Evolutionary conservation across 2,329 filamentous ascomycete genomes (phyloP).

Genomic region (Colletotrichum musicola): DNA sequence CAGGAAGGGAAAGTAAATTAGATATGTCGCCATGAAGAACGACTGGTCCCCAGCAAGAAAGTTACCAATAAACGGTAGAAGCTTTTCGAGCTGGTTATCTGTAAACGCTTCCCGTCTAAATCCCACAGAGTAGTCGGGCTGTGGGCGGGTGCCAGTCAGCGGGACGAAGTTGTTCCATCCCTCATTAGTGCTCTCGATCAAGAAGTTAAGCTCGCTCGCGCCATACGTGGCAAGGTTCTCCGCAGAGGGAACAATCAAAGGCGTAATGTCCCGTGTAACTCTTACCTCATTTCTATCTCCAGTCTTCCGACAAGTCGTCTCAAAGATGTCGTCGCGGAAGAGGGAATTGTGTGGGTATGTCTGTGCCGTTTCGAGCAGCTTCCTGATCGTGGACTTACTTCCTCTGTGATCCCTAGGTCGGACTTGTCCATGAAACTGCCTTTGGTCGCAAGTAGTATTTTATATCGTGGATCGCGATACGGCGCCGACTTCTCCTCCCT

Average conservation of each 20-base stretch:
- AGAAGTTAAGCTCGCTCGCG: conserved; percentile 46
- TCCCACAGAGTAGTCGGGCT: conserved; percentile 59
- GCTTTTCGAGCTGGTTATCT: conserved; percentile 54
- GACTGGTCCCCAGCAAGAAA: conserved; percentile 49
- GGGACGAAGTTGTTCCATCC: conserved; percentile 56
- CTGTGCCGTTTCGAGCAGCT: conserved; percentile 49
- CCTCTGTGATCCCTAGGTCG: conserved; percentile 45
- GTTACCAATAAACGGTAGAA: conserved; percentile 53
- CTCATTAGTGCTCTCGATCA: conserved; percentile 56
- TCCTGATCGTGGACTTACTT: conserved; percentile 48
- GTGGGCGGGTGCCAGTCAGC: conserved; percentile 51
- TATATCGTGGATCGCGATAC: conserved; percentile 53
- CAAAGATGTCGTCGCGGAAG: conserved; percentile 54
- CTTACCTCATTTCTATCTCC: conserved; percentile 50
- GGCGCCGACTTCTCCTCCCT: conserved; percentile 53
- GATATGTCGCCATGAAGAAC: conserved; percentile 58
- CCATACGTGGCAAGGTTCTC: conserved; percentile 48
- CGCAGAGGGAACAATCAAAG: conserved; percentile 54
- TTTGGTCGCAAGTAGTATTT: conserved; percentile 52
- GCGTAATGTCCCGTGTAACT: conserved; percentile 54
- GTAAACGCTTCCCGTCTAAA: conserved; percentile 51
- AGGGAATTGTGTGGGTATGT: conserved; percentile 48
- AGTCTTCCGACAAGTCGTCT: conserved; percentile 48
- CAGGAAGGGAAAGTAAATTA: conserved; percentile 64
- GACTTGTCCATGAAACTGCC: conserved; percentile 55